Conservation (phyloP, 345 rosid species). For the Rhizophora apiculata region DNA sequence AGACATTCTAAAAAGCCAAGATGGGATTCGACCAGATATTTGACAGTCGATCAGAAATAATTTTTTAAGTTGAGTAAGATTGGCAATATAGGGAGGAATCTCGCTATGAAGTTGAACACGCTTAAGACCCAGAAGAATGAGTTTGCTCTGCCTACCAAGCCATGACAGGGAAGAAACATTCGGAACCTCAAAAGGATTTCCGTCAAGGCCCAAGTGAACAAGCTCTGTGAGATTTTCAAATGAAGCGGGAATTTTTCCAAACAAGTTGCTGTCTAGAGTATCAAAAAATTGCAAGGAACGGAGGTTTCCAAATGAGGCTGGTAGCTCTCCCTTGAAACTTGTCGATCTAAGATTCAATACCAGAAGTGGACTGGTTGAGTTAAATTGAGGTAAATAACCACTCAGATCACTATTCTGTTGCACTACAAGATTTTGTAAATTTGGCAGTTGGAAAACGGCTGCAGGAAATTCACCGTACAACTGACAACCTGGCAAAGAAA, state of each 20-base stretch:
- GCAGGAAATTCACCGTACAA: neutral
- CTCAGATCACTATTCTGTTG: neutral
- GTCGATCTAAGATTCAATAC: neutral
- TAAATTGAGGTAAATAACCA: neutral
- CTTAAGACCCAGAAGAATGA: neutral
- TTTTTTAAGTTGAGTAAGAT: neutral
- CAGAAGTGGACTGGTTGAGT: neutral
- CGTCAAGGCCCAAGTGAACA: neutral
- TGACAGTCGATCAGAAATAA: accelerated
- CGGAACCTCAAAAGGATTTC: neutral
- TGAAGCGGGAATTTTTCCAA: neutral
- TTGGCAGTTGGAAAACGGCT: neutral
- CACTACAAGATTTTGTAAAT: neutral
- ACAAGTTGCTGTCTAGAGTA: neutral
- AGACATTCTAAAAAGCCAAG: neutral
- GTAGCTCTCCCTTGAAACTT: neutral
- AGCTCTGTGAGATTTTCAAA: neutral
- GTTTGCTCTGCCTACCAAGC: neutral
- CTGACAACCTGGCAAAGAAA: neutral
- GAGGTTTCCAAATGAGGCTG: neutral
- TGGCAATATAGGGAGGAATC: neutral
- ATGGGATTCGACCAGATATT: neutral
- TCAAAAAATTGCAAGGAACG: neutral
- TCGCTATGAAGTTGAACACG: neutral
- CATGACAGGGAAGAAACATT: neutral